Conservation (phyloP, 768 basidiomycete genomes). For the Kwoniella sp. region DNA sequence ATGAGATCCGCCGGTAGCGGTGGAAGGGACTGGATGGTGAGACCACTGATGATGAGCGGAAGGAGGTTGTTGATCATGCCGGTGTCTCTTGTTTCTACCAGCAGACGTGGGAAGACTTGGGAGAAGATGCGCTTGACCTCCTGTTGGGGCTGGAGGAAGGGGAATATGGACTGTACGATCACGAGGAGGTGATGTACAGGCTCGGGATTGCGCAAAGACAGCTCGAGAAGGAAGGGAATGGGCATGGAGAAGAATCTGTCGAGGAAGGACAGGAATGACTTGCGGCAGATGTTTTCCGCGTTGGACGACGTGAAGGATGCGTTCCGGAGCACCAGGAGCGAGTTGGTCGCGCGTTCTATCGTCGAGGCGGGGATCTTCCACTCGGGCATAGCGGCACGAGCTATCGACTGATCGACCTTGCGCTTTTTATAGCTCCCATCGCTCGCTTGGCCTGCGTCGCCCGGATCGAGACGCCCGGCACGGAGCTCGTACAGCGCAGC, state of each 20-base stretch:
- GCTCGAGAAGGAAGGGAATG: constrained; percentile 20
- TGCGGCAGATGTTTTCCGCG: constrained; percentile 20
- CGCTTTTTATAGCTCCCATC: not conserved
- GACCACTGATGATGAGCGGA: constrained; percentile 37
- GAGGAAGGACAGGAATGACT: constrained; percentile 24
- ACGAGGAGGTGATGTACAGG: constrained; percentile 48
- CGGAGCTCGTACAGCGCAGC: constrained; percentile 8
- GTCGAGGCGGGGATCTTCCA: constrained; percentile 23
- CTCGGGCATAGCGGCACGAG: constrained; percentile 14
- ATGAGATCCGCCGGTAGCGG: constrained; percentile 29
- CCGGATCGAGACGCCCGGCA: not conserved
- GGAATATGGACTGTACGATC: constrained; percentile 42
- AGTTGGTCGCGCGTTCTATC: constrained; percentile 75
- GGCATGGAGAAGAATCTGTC: constrained; percentile 30
- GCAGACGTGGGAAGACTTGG: constrained; percentile 27
- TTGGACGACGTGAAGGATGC: constrained; percentile 51
- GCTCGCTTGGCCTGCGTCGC: not conserved
- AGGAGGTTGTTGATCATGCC: constrained; percentile 32
- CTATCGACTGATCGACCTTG: not conserved
- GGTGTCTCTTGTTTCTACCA: constrained; percentile 37
- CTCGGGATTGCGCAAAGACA: constrained; percentile 42
- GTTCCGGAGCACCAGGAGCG: constrained; percentile 81
- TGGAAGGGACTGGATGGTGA: constrained; percentile 12
- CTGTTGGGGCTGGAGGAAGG: constrained; percentile 9
- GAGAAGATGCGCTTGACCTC: constrained; percentile 4